Evolutionary conservation across 2,329 filamentous ascomycete genomes (phyloP), one percentile per base, ranked within the genome.

Genomic region (Cladophialophora yegresii): DNA sequence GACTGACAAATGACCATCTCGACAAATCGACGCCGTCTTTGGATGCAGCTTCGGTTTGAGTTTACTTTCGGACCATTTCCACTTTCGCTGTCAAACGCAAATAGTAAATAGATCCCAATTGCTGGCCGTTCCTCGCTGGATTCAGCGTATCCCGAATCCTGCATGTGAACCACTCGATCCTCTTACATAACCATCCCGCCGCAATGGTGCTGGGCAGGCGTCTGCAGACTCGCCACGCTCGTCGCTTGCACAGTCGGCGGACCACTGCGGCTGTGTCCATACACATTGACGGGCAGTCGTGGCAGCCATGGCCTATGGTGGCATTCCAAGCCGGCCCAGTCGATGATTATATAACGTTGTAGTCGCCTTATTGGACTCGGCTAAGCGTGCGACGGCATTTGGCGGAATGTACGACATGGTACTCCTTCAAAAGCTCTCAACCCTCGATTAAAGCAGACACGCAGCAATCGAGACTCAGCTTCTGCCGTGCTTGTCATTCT

Each of bases 1-100:
- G 40, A 61, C 62, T 68, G 61, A 68, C 66, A 68, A 68, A 68
- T 68, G 40, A 43, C 20, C n/a, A 43, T 16, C 12, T 26, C 30
- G 40, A 54, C 47, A 22, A 9, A 22, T 50, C 20, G 47, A 50
- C 47, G 5, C 16, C 13, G n/a, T 23, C n/a, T 26, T 49, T 23
- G 8, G 10, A 10, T 23, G 23, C 20, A 10, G 10, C 22, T 23
- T 12, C 26, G 4, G 13, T 50, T 50, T 20, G 6, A n/a, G 5
- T 20, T 43, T 43, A 43, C 36, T 43, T 43, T 43, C 36, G 1
- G n/a, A 43, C n/a, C 16, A 20, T 16, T 6, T n/a, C 36, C 5
- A 8, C 3, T 16, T 4, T 4, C 2, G n/a, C 16, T n/a, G 36
- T 43, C 36, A 7, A n/a, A 16, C 16, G 16, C 16, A 3, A 43